Evolutionary conservation across 768 basidiomycete genomes (phyloP).

Genomic region (Lentinula raphanica): DNA sequence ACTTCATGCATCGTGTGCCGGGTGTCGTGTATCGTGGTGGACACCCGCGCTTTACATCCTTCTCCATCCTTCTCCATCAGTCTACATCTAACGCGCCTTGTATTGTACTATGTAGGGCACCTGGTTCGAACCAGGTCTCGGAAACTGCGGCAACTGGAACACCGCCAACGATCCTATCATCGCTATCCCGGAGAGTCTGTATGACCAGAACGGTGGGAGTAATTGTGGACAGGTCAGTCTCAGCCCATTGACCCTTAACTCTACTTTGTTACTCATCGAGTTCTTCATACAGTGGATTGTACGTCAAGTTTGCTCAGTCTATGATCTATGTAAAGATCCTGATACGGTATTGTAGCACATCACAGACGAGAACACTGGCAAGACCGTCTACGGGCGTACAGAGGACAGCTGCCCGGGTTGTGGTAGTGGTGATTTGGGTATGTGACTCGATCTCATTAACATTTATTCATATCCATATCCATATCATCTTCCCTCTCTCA

Average conservation of each 20-base stretch:
- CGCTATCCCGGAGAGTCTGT: slow-evolving; percentile 54
- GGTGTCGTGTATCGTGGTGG: neutral
- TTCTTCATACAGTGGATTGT: neutral
- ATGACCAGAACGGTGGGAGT: slow-evolving; percentile 40
- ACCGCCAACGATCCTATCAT: slow-evolving; percentile 48
- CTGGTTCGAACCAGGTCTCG: slow-evolving; percentile 55
- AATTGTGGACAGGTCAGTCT: slow-evolving; percentile 57
- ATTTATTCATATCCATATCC: too few species aligned
- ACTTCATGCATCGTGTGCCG: too few species aligned
- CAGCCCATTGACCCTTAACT: neutral
- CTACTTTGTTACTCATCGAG: slow-evolving; percentile 3
- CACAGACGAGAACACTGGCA: neutral
- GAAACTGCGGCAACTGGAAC: slow-evolving; percentile 60
- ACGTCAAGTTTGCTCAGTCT: too few species aligned
- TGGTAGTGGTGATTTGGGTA: slow-evolving; percentile 6
- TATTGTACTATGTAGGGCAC: too few species aligned
- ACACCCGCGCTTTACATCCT: neutral
- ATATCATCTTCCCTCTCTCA: too few species aligned
- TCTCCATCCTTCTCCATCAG: too few species aligned
- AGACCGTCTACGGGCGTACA: slow-evolving; percentile 1
- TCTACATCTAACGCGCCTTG: too few species aligned
- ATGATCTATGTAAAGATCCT: too few species aligned
- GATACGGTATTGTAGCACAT: neutral
- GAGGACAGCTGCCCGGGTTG: slow-evolving; percentile 1
- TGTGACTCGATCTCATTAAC: too few species aligned